These are phyloP conservation scores for Penicilliopsis zonata DNA, from an alignment of 495 filamentous ascomycete species.

Conservation along the genomic window DNA sequence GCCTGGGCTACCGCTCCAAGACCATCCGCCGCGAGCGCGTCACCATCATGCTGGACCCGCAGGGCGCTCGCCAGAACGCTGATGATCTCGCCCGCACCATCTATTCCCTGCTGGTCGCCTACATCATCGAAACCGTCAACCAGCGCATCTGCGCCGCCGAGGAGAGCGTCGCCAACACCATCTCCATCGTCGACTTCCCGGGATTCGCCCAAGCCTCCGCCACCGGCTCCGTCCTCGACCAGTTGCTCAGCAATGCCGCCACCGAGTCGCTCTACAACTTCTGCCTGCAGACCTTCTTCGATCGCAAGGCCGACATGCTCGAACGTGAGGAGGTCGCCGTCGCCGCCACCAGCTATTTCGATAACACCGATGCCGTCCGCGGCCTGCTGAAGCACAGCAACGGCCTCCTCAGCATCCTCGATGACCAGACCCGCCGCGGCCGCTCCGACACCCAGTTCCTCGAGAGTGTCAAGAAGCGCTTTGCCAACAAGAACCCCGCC, in stretches of 20 bases:
- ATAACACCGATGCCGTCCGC: constrained; percentile 88
- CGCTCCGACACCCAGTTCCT: constrained; percentile 80
- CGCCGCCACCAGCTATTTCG: constrained; percentile 87
- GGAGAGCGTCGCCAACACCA: constrained; percentile 79
- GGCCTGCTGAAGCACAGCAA: constrained; percentile 86
- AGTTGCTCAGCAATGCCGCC: constrained; percentile 89
- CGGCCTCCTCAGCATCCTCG: constrained; percentile 83
- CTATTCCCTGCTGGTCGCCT: constrained; percentile 91
- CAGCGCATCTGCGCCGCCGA: constrained; percentile 79
- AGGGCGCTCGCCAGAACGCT: constrained; percentile 78
- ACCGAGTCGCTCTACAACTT: constrained; percentile 86
- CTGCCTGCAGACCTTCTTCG: constrained; percentile 90
- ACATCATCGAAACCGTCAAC: constrained; percentile 85
- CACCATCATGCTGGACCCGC: constrained; percentile 92
- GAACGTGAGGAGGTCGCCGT: constrained; percentile 87
- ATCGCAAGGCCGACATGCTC: constrained; percentile 77
- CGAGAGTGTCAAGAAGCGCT: constrained; percentile 81
- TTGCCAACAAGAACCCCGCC: constrained; percentile 85
- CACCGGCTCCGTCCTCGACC: constrained; percentile 78
- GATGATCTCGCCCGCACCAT: constrained; percentile 88
- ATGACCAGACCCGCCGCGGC: constrained; percentile 85
- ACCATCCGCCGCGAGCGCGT: constrained; percentile 90
- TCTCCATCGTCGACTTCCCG: constrained; percentile 93
- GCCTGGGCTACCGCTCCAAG: constrained; percentile 88
- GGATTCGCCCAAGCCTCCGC: constrained; percentile 77